Percentiles rank a stretch among this genome's conserved stretches.
phyloP scores from a whole-genome alignment of 441 rosid genomes.

The Pelargonium citronellum region DNA sequence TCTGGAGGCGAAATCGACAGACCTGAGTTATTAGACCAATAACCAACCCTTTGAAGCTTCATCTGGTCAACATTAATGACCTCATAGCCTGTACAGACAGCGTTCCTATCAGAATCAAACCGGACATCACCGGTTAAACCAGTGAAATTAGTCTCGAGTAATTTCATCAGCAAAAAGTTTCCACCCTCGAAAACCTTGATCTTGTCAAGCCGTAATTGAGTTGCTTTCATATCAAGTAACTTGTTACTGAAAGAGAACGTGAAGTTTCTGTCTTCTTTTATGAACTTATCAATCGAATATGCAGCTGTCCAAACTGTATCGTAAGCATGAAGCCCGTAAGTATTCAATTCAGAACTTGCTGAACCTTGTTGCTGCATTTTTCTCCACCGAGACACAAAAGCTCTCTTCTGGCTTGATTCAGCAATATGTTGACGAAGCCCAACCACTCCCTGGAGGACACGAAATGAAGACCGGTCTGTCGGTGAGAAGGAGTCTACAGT shows the following conservation, averaged over 20 bases:
- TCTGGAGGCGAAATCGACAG: constrained; percentile 50
- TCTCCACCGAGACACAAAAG: constrained; percentile 44
- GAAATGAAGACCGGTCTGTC: constrained; percentile 27
- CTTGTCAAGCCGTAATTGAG: constrained; percentile 36
- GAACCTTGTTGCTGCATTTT: constrained; percentile 39
- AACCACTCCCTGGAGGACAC: constrained; percentile 53
- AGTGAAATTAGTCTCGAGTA: constrained; percentile 59
- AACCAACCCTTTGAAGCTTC: constrained; percentile 51
- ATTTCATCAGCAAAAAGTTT: constrained; percentile 32
- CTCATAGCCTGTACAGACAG: constrained; percentile 51
- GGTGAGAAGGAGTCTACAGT: constrained; percentile 56
- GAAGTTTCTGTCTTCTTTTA: constrained; percentile 42
- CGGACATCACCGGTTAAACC: constrained; percentile 64
- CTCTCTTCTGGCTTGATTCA: constrained; percentile 39
- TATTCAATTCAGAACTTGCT: constrained; percentile 40
- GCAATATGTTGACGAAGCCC: constrained; percentile 68
- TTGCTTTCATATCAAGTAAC: constrained; percentile 26
- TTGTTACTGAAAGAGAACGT: constrained; percentile 44
- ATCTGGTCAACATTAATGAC: constrained; percentile 52
- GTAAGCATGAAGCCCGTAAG: constrained; percentile 69
- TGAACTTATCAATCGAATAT: constrained; percentile 42
- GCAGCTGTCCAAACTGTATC: constrained; percentile 87
- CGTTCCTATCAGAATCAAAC: constrained; percentile 46
- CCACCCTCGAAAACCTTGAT: constrained; percentile 64
- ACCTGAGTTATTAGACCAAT: constrained; percentile 54